phyloP scores from a whole-genome alignment of 2,329 filamentous ascomycete species.

The Diaporthe batatas region DNA sequence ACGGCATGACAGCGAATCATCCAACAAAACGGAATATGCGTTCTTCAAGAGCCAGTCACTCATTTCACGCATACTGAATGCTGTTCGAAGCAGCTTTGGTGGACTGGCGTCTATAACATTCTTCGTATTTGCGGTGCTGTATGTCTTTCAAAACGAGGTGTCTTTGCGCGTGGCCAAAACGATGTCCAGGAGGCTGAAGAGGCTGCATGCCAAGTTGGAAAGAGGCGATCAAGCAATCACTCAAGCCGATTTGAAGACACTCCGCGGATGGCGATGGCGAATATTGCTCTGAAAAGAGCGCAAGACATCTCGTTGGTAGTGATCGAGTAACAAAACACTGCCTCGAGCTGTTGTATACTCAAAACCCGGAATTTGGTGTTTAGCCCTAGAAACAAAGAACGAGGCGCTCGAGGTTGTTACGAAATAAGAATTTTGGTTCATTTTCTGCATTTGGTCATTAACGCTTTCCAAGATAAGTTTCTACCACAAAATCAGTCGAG shows the following conservation, averaged over 20 bases:
- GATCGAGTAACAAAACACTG: too few relatives aligned
- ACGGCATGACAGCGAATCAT: conserved; percentile 52
- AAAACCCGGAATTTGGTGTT: background rate
- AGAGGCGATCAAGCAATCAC: conserved; percentile 59
- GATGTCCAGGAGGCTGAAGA: conserved; percentile 63
- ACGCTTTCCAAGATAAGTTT: background rate
- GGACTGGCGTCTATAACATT: conserved; percentile 64
- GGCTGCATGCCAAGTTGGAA: conserved; percentile 62
- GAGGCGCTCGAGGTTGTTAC: background rate
- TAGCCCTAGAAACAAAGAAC: background rate
- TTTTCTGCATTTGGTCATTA: background rate
- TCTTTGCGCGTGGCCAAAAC: conserved; percentile 67
- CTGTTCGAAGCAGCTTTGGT: conserved; percentile 57
- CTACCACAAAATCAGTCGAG: background rate
- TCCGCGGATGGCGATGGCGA: conserved; percentile 70
- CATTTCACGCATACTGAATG: conserved; percentile 62
- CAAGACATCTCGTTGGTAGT: background rate
- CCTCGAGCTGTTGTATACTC: background rate
- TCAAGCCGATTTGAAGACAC: conserved; percentile 62
- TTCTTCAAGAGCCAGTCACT: conserved; percentile 65
- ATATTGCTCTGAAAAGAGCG: conserved; percentile 57
- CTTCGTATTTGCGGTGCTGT: conserved; percentile 69
- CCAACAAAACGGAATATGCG: conserved; percentile 70
- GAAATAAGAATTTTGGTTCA: background rate
- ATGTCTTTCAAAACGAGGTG: conserved; percentile 72